These are phyloP conservation scores for Diaporthe citrichinensis DNA, from an alignment of 2,329 filamentous ascomycete genomes.

Conservation along the genomic window DNA sequence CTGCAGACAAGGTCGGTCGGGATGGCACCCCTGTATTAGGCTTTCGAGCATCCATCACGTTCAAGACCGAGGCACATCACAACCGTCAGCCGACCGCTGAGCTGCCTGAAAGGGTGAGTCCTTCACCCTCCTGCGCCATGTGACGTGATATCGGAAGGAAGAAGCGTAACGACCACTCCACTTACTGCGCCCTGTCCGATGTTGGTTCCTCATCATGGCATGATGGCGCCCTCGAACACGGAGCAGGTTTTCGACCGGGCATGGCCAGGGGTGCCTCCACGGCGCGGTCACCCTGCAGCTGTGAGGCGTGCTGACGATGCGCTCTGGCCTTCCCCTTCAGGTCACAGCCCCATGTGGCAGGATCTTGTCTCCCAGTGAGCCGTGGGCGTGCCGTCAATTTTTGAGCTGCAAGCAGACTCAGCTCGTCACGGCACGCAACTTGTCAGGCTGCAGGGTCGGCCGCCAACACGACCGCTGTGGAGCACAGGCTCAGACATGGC, in stretches of 20 bases:
- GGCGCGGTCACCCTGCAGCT: constrained; percentile 11
- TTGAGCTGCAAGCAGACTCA: neutral
- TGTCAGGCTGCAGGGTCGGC: constrained; percentile 8
- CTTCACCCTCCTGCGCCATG: neutral
- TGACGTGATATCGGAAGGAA: neutral
- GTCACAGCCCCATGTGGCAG: neutral
- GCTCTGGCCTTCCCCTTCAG: neutral
- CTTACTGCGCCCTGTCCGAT: too few species aligned
- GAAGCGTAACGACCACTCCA: neutral
- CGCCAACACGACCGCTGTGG: constrained; percentile 12
- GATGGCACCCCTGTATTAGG: neutral
- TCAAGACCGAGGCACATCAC: neutral
- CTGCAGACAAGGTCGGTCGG: neutral
- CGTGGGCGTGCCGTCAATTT: neutral
- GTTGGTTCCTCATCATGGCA: constrained; percentile 27
- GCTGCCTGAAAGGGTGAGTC: constrained; percentile 5
- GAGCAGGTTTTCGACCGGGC: neutral
- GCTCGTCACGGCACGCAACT: constrained; percentile 11
- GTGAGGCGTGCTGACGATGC: neutral
- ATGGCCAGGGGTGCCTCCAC: neutral
- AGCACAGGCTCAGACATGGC: neutral
- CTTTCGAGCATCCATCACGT: neutral
- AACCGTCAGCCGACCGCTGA: neutral
- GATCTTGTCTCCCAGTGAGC: neutral
- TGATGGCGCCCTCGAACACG: neutral